These are phyloP conservation scores for Cladophialophora chaetospira DNA, from an alignment of 2,329 filamentous ascomycete species.

Conservation along the genomic window DNA sequence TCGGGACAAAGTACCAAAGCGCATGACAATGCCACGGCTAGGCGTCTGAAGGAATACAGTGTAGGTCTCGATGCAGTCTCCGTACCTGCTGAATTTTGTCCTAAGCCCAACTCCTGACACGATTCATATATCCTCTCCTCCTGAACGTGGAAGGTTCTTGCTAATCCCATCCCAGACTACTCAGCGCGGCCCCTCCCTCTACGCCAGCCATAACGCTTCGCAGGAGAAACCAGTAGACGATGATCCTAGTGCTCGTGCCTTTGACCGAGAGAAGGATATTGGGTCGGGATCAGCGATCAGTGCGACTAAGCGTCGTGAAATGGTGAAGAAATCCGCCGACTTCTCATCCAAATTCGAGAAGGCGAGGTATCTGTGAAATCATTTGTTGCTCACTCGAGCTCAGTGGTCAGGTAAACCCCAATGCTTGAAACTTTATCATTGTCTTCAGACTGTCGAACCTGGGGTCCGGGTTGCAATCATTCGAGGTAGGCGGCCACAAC, in stretches of 20 bases:
- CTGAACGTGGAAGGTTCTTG: too few species aligned
- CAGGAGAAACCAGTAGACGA: slow-evolving; percentile 69
- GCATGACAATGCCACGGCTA: slow-evolving; percentile 45
- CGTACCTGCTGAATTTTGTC: too few species aligned
- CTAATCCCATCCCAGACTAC: slow-evolving; percentile 49
- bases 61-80: slow-evolving; percentile 51
- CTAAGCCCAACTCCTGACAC: not conserved
- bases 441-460: too few species aligned
- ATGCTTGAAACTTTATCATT: not conserved
- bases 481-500: too few species aligned
- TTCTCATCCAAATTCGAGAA: slow-evolving; percentile 81
- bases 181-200: slow-evolving; percentile 59
- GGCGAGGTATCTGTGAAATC: slow-evolving; percentile 60
- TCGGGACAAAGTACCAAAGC: slow-evolving; percentile 27
- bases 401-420: not conserved
- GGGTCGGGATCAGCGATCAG: slow-evolving; percentile 71
- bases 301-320: slow-evolving; percentile 71
- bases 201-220: slow-evolving; percentile 58
- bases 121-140: not conserved
- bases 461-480: too few species aligned
- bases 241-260: slow-evolving; percentile 84
- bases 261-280: slow-evolving; percentile 95
- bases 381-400: not conserved
- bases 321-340: slow-evolving; percentile 76
- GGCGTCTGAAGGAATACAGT: slow-evolving; percentile 61